Conservation (phyloP, 345 rosid species). For the Rubroshorea leprosula region DNA sequence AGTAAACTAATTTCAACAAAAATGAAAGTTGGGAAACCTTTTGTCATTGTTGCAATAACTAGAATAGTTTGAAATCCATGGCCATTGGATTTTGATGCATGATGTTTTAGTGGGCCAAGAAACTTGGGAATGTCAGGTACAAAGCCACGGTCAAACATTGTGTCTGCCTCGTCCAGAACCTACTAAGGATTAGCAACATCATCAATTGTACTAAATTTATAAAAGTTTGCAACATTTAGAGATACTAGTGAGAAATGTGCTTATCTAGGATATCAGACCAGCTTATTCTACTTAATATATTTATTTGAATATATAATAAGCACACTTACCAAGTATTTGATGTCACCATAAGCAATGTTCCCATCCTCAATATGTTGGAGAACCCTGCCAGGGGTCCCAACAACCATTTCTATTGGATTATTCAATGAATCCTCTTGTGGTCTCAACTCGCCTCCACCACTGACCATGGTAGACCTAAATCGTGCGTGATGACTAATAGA, state of each 20-base stretch:
- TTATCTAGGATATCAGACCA: no score
- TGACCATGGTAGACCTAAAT: slow-evolving; percentile 81
- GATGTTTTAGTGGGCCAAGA: slow-evolving; percentile 73
- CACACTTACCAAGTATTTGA: slow-evolving; percentile 54
- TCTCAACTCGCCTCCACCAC: slow-evolving; percentile 85
- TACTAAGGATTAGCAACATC: slow-evolving; percentile 28
- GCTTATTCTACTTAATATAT: no score
- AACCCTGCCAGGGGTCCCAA: slow-evolving; percentile 94
- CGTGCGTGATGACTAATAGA: slow-evolving; percentile 88
- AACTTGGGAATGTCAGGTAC: slow-evolving; percentile 94
- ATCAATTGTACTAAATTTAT: slow-evolving; percentile 13
- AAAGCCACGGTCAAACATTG: slow-evolving; percentile 97
- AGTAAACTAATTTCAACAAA: background rate
- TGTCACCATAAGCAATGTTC: slow-evolving; percentile 95
- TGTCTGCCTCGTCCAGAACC: slow-evolving; percentile 98
- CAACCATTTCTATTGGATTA: slow-evolving; percentile 84
- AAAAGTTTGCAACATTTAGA: background rate
- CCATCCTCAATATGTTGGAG: slow-evolving; percentile 92
- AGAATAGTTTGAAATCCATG: slow-evolving; percentile 81
- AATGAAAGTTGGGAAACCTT: slow-evolving; percentile 31
- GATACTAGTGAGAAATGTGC: background rate
- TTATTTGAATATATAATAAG: background rate
- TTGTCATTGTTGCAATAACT: slow-evolving; percentile 90
- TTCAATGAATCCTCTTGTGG: slow-evolving; percentile 87
- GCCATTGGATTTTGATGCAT: slow-evolving; percentile 56